phyloP scores from a whole-genome alignment of 306 rosid genomes.

The Prunus dulcis region DNA sequence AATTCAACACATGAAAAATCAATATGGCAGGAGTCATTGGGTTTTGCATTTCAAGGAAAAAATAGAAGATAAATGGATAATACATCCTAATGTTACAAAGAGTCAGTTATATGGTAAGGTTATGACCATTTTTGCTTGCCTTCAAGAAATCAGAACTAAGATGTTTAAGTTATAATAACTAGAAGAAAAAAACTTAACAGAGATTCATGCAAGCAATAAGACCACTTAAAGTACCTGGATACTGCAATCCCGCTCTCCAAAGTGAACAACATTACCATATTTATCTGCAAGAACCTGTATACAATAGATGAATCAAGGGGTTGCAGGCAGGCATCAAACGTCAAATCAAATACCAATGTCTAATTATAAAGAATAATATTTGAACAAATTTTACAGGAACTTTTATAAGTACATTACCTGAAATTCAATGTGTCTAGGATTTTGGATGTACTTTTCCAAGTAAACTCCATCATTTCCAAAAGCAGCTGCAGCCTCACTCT shows the following conservation, averaged over 20 bases:
- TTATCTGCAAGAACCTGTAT: slow-evolving; percentile 93
- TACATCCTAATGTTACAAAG: background rate
- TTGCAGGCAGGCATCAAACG: background rate
- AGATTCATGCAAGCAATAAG: slow-evolving; percentile 12
- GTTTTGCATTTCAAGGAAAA: background rate
- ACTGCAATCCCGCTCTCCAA: slow-evolving; percentile 99
- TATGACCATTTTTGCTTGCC: slow-evolving; percentile 41
- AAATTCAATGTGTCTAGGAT: slow-evolving; percentile 98
- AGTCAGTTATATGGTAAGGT: background rate
- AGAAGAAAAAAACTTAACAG: background rate
- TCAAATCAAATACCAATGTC: background rate
- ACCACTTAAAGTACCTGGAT: slow-evolving; percentile 65
- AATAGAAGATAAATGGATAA: background rate
- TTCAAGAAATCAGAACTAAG: slow-evolving; percentile 11
- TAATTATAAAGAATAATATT: background rate
- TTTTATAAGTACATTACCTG: slow-evolving; percentile 49
- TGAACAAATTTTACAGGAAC: background rate
- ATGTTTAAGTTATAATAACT: slow-evolving; percentile 10
- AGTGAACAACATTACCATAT: slow-evolving; percentile 90
- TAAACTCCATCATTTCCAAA: slow-evolving; percentile 99
- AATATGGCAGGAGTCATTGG: slow-evolving; percentile 4
- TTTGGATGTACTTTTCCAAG: slow-evolving; percentile 91
- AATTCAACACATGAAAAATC: background rate
- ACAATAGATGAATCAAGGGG: slow-evolving; percentile 12
- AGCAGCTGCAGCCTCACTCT: slow-evolving; percentile 98